Percentiles rank a stretch among this genome's conserved stretches.
phyloP scores from a whole-genome alignment of 345 rosid species.

The Bretschneidera sinensis region DNA sequence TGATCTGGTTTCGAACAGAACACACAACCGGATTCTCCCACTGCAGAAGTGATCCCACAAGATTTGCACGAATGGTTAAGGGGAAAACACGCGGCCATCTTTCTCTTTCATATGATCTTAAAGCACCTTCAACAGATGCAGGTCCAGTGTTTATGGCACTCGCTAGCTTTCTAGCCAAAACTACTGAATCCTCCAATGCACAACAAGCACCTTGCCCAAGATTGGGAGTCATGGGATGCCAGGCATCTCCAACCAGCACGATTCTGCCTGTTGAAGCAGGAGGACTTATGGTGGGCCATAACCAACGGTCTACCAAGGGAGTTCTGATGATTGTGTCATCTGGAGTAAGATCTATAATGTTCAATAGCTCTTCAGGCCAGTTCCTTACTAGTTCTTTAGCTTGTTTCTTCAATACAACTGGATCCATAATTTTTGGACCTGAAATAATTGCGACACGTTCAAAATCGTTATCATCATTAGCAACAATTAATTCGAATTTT shows the following conservation, averaged over 20 bases:
- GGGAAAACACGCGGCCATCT: constrained; percentile 85
- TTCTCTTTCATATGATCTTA: constrained; percentile 61
- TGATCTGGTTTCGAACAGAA: constrained; percentile 48
- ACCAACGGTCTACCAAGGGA: constrained; percentile 83
- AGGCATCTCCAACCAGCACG: constrained; percentile 83
- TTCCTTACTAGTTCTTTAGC: constrained; percentile 51
- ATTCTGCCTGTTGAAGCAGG: constrained; percentile 56
- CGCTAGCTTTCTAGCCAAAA: constrained; percentile 65
- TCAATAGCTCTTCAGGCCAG: constrained; percentile 63
- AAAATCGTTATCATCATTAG: background rate
- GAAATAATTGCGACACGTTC: background rate
- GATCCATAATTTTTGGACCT: constrained; percentile 77
- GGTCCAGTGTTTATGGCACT: constrained; percentile 36
- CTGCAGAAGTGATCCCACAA: constrained; percentile 79
- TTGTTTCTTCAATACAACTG: constrained; percentile 54
- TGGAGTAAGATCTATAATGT: constrained; percentile 56
- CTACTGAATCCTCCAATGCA: constrained; percentile 79
- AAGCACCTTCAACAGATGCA: constrained; percentile 45
- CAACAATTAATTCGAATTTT: no score
- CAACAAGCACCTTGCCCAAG: constrained; percentile 93
- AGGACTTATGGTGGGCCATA: constrained; percentile 71
- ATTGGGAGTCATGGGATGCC: constrained; percentile 98
- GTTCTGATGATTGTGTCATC: constrained; percentile 70
- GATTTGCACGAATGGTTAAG: constrained; percentile 60
- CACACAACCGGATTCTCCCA: constrained; percentile 84